Evolutionary conservation across 2,329 filamentous ascomycete genomes (phyloP), one percentile per base, ranked within the genome.

Genomic region (Chaetomiaceae sp.): DNA sequence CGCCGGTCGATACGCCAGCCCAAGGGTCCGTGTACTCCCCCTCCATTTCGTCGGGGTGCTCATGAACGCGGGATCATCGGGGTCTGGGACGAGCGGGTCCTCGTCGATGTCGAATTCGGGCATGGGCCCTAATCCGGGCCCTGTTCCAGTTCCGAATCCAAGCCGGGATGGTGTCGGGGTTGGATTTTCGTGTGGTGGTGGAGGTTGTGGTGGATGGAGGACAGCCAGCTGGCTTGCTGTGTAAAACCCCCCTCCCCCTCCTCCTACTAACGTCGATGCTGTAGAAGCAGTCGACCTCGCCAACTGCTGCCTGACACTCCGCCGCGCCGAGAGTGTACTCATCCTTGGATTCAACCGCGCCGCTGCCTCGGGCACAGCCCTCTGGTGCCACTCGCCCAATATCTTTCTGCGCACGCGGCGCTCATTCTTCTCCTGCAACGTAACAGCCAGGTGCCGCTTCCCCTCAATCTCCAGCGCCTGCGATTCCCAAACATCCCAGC

Each of bases 401-500:
- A 64, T 42, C 17, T 59, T 54, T 19, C 58, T 51, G 38, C 55
- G 48, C 17, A 63, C 45, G 19, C 62, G 58, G 36, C 54, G 50
- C 11, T 63, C 56, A 31, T 64, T 63, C 36, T 61, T 61, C 5
- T 63, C 59, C 39, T 52, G 51, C 11, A 66, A 40, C 14, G 63
- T 60, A 9, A 45, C 49, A 23, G 61, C 64, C 27, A 62, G 59
- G 34, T 59, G 59, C 15, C 59, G 56, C 22, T 55, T 60, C 23
- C 63, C 56, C 23, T 55, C 54, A 25, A 60, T 49, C 42, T 65
- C 61, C 19, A 66, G 53, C 1, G 56, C 50, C 34, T 65, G 59
- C 7, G 65, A 62, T 39, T 63, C 63, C 65, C 64, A 66, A 7
- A 45, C 56, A 36, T 60, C 59, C 62, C 59, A 61, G 52, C 55